Evolutionary conservation across 495 filamentous ascomycete species (phyloP), one percentile per base, ranked within the genome.

Genomic region (Xylaria cubensis): DNA sequence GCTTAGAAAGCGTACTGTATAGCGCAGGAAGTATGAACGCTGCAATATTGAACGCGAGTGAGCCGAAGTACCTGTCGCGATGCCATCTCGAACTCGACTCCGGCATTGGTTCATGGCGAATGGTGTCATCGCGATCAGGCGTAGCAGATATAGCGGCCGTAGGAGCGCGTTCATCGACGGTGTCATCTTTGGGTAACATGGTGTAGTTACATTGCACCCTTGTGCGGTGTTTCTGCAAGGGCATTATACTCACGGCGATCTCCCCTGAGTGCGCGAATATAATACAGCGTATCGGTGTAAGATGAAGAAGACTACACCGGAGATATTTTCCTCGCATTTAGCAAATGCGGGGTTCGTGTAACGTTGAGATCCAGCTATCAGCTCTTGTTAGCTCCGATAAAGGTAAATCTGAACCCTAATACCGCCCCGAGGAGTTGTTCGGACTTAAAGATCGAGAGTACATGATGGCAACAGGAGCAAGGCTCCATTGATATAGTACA

Each of bases 1-100:
- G 83, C 78, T 94, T 94, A 70, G 86, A 86, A 1, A 94, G 85
- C 0, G 92, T 94, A 13, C 78, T 80, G 78, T 94, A 93, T 1
- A 94, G 79, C 0, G 92, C 91, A 1, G 90, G 92, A 0, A 93
- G 86, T 32, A 89, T 74, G 76, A 93, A 93, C 7, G 90, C 85
- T 51, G 78, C 82, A 32, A 90, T 32, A 75, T 94, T 93, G 82
- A 92, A 90, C 13, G 88, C 61, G 3, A 92, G 77, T 4, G 90
- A 85, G 7, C 90, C 89, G 10, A 72, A 69, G 75, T 90, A 94
- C 39, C 83, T 65, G 12, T 75, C 72, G 32, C 73, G 77, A 68
- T 59, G 66, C 70, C 55, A 62, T 56, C 41, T 63, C 32, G 34
- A 63, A 39, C 62, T 50, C 34, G 41, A 58, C 48, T 67, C 36